Evolutionary conservation across 257 asterid genomes (phyloP).

Genomic region (Mitragyna speciosa): DNA sequence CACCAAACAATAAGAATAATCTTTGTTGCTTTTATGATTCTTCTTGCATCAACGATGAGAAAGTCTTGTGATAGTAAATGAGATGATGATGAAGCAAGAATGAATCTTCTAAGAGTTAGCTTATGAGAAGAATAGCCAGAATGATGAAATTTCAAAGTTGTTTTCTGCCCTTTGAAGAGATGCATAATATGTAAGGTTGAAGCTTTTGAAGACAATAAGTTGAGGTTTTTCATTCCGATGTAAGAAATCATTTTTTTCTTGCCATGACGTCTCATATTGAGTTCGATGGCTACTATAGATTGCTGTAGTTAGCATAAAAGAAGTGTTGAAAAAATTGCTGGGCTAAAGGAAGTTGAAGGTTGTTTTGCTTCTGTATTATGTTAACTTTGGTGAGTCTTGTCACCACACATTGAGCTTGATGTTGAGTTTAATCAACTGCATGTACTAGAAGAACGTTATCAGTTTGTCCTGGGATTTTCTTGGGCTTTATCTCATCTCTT

Average conservation of each 20-base stretch:
- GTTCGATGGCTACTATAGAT: background rate
- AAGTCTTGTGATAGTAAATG: background rate
- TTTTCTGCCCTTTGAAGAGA: background rate
- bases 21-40: background rate
- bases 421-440: background rate
- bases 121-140: background rate
- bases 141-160: background rate
- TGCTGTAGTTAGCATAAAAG: background rate
- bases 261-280: background rate
- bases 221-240: background rate
- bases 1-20: background rate
- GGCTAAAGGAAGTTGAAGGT: background rate
- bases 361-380: background rate
- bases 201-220: background rate
- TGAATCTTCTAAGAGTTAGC: background rate
- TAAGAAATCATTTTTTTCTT: background rate
- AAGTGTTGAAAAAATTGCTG: background rate
- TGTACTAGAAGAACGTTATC: background rate
- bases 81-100: background rate
- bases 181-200: background rate
- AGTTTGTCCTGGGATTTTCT: background rate
- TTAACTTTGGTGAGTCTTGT: background rate
- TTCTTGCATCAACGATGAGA: background rate
- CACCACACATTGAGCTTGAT: background rate
- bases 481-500: background rate